A percentile compares a stretch with the other conserved stretches of the same genome.
Evolutionary conservation across 78 protist species (phyloP).

Genomic region (Dictyostelium citrinum): DNA sequence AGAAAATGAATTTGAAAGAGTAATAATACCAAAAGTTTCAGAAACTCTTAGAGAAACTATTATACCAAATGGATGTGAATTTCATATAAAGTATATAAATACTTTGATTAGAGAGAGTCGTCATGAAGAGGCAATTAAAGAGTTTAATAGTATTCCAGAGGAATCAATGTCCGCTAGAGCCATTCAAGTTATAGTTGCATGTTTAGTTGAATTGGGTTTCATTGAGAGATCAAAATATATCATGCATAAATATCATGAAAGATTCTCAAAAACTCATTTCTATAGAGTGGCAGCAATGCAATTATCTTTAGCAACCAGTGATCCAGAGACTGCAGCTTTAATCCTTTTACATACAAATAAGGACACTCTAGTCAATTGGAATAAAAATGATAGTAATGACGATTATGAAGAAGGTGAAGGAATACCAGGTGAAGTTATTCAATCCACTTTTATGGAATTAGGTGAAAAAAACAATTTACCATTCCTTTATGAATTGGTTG

Average conservation of each 20-base stretch:
- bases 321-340: neutral
- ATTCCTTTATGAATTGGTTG: neutral
- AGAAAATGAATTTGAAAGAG: too few species aligned
- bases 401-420: too few species aligned
- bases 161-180: neutral
- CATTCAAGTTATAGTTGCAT: neutral
- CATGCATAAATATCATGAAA: neutral
- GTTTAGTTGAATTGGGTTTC: neutral
- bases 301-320: neutral
- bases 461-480: neutral
- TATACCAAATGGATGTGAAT: neutral
- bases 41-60: too few species aligned
- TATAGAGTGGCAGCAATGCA: neutral
- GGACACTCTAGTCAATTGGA: too few species aligned
- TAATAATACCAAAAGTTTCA: too few species aligned
- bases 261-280: neutral
- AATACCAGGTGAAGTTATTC: neutral
- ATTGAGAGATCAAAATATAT: neutral
- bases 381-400: too few species aligned
- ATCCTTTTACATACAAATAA: neutral
- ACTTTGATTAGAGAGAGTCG: neutral
- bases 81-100: neutral
- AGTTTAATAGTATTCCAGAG: neutral
- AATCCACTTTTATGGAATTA: neutral
- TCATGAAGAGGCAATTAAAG: neutral